Conservation (phyloP, 2,329 filamentous ascomycete genomes). For the Akanthomyces dipterigenus region DNA sequence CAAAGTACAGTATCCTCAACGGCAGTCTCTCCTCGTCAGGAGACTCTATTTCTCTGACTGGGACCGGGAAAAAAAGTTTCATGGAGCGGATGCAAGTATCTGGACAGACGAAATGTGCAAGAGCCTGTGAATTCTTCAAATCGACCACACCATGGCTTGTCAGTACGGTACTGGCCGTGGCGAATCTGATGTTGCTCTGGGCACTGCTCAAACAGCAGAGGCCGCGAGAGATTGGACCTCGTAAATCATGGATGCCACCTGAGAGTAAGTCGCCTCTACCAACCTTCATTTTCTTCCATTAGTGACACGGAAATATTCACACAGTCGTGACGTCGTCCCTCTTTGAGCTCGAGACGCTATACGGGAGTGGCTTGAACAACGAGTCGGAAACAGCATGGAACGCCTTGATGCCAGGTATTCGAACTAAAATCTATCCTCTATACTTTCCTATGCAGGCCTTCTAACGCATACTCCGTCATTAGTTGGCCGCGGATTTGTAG, state of each 20-base stretch:
- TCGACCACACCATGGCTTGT: background rate
- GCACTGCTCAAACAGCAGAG: background rate
- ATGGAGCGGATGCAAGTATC: background rate
- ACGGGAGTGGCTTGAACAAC: background rate
- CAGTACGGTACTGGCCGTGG: background rate
- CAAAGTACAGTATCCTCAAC: background rate
- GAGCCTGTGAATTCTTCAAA: background rate
- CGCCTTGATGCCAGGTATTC: background rate
- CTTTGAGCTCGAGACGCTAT: background rate
- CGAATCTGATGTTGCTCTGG: background rate
- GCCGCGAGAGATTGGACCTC: background rate
- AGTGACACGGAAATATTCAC: background rate
- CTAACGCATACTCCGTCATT: background rate
- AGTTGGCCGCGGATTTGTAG: background rate
- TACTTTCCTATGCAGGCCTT: background rate
- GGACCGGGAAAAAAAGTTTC: too few species aligned
- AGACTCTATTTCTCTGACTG: background rate
- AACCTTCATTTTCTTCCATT: too few species aligned
- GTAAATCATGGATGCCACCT: background rate
- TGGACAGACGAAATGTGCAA: background rate
- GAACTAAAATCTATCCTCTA: background rate
- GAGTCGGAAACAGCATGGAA: background rate
- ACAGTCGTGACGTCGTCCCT: background rate
- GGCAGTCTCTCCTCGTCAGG: background rate
- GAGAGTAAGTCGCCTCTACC: background rate